phyloP scores from a whole-genome alignment of 2,329 filamentous ascomycete genomes.

The Fonsecaea monophora region DNA sequence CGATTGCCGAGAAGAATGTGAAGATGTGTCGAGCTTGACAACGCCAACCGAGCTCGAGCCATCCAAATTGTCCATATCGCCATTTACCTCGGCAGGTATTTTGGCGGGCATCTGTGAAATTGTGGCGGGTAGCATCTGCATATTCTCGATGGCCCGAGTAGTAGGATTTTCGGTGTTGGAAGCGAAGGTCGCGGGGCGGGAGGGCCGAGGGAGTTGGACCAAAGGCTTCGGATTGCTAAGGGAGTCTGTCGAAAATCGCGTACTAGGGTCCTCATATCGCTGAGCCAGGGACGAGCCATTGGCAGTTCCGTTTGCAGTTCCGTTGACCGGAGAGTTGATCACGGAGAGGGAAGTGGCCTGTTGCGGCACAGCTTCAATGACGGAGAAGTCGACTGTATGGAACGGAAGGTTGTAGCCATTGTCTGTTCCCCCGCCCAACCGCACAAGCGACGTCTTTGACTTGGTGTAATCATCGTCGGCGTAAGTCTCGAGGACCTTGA shows the following conservation, averaged over 20 bases:
- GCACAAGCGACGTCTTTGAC: slow-evolving; percentile 33
- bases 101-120: background rate
- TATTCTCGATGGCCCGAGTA: background rate
- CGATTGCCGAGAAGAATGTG: slow-evolving; percentile 30
- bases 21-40: slow-evolving; percentile 29
- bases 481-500: slow-evolving; percentile 33
- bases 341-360: slow-evolving; percentile 3
- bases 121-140: background rate
- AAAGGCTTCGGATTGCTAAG: background rate
- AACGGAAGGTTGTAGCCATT: slow-evolving; percentile 27
- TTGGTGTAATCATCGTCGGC: slow-evolving; percentile 35
- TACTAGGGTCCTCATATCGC: background rate
- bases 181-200: background rate
- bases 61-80: slow-evolving; percentile 12
- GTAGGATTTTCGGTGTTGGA: background rate
- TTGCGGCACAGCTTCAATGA: slow-evolving; percentile 23
- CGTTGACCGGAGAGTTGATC: background rate
- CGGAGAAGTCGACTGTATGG: slow-evolving; percentile 28
- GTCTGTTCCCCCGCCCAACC: slow-evolving; percentile 22
- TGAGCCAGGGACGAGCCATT: background rate
- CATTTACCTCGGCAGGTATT: slow-evolving; percentile 11
- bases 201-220: background rate
- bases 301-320: background rate
- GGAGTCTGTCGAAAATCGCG: background rate
- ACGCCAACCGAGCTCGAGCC: slow-evolving; percentile 18